phyloP scores from a whole-genome alignment of 2,329 filamentous ascomycete genomes.

The Pseudogymnoascus sp. region DNA sequence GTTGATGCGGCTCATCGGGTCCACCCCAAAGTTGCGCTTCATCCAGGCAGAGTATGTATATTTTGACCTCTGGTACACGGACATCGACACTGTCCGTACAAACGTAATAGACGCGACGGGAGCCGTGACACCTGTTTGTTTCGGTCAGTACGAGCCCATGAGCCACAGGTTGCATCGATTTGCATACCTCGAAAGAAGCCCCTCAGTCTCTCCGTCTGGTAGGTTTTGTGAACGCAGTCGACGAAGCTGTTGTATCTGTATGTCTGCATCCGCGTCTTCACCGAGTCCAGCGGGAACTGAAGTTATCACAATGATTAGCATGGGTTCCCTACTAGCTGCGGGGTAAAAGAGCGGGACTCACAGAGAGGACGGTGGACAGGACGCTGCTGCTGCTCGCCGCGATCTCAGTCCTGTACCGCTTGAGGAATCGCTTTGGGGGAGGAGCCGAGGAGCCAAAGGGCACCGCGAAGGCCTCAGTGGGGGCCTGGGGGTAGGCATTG shows the following conservation, averaged over 20 bases:
- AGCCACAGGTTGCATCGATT: not conserved
- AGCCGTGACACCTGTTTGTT: slow-evolving; percentile 58
- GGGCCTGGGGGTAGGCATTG: slow-evolving; percentile 16
- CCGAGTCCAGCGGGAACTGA: slow-evolving; percentile 72
- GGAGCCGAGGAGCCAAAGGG: slow-evolving; percentile 27
- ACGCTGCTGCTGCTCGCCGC: slow-evolving; percentile 70
- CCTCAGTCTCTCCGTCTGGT: slow-evolving; percentile 60
- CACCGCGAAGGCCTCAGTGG: slow-evolving; percentile 20
- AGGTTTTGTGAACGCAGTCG: slow-evolving; percentile 69
- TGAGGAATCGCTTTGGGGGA: slow-evolving; percentile 50
- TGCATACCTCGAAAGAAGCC: slow-evolving; percentile 72
- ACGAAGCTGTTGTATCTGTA: slow-evolving; percentile 69
- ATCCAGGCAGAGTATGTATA: slow-evolving; percentile 65
- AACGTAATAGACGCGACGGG: slow-evolving; percentile 73
- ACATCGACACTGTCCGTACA: slow-evolving; percentile 71
- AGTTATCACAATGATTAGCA: slow-evolving; percentile 13
- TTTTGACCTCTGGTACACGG: slow-evolving; percentile 71
- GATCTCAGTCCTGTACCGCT: slow-evolving; percentile 73
- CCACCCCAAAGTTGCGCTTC: slow-evolving; percentile 55
- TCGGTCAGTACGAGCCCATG: not conserved
- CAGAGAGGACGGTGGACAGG: slow-evolving; percentile 67
- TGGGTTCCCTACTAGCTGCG: not conserved
- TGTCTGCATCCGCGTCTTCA: slow-evolving; percentile 85
- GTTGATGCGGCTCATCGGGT: slow-evolving; percentile 67
- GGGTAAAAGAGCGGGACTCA: slow-evolving; percentile 27